These are phyloP conservation scores for Plicaturopsis crispa DNA, from an alignment of 768 basidiomycete species.

Conservation along the genomic window DNA sequence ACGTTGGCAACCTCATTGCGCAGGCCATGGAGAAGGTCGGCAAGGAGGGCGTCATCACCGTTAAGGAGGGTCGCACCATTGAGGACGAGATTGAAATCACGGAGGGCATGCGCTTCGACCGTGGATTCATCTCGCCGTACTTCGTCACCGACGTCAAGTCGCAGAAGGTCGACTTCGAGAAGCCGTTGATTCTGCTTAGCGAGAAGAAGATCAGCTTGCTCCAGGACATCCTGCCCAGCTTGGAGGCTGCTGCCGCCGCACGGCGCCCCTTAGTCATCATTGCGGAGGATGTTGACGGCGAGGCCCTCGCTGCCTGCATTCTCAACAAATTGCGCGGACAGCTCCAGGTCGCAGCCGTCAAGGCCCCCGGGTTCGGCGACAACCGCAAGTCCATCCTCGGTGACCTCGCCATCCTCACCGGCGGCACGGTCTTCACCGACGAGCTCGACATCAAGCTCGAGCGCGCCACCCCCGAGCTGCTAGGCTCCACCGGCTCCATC, in stretches of 20 bases:
- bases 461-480: constrained; percentile 77
- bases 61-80: constrained; percentile 97
- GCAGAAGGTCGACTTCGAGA: constrained; percentile 96
- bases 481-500: constrained; percentile 86
- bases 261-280: constrained; percentile 93
- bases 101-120: constrained; percentile 99
- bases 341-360: constrained; percentile 88
- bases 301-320: constrained; percentile 95
- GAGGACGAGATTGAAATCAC: constrained; percentile 99
- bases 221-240: constrained; percentile 90
- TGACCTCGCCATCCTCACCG: constrained; percentile 94
- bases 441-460: constrained; percentile 98
- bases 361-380: constrained; percentile 98
- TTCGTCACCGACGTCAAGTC: constrained; percentile 97
- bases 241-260: constrained; percentile 64
- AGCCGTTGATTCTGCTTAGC: constrained; percentile 85
- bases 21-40: constrained; percentile 99
- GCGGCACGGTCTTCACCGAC: constrained; percentile 95
- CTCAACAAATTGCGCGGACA: constrained; percentile 99
- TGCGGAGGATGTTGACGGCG: constrained; percentile 96
- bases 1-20: constrained; percentile 91
- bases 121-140: constrained; percentile 96
- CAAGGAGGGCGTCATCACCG: constrained; percentile 99
- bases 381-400: constrained; percentile 98
- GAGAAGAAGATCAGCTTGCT: constrained; percentile 98